Conservation (phyloP, 495 filamentous ascomycete species). For the Rhizodiscina lignyota region DNA sequence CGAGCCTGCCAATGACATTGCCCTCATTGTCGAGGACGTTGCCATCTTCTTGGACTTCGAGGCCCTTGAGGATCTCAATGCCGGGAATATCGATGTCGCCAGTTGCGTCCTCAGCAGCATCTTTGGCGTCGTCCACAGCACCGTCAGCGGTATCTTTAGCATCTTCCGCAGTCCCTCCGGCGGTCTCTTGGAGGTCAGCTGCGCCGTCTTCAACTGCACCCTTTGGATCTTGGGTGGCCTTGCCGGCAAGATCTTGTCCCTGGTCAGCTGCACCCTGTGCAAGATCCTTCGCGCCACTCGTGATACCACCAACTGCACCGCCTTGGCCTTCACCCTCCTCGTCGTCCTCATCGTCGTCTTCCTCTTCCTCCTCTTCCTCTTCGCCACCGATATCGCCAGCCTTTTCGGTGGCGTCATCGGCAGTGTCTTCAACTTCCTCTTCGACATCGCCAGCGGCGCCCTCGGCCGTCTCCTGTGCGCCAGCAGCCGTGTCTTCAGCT, state of each 20-base stretch:
- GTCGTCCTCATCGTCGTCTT: constrained; percentile 1
- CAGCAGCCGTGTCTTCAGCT: constrained; percentile 14
- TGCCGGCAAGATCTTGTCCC: not conserved
- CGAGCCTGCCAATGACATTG: constrained; percentile 36
- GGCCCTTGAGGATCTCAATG: constrained; percentile 36
- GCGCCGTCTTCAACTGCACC: constrained; percentile 16
- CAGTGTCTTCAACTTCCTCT: constrained; percentile 18
- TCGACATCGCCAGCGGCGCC: constrained; percentile 19
- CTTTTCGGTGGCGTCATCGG: constrained; percentile 16
- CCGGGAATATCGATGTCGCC: constrained; percentile 22
- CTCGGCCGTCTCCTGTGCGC: constrained; percentile 14
- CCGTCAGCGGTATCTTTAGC: constrained; percentile 9
- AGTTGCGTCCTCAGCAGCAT: constrained; percentile 10
- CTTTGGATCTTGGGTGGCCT: constrained; percentile 6
- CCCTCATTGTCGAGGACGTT: constrained; percentile 37
- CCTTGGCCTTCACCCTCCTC: constrained; percentile 10
- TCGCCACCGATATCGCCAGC: constrained; percentile 9
- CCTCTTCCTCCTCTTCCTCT: not conserved
- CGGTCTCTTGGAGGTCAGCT: constrained; percentile 12
- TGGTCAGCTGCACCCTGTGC: not conserved
- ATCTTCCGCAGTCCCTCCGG: constrained; percentile 23
- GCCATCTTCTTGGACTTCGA: constrained; percentile 40
- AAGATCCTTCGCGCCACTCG: constrained; percentile 12
- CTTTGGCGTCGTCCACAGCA: constrained; percentile 6
- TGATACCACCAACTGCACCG: not conserved